A percentile compares a stretch with the other conserved stretches of the same genome.
These are phyloP conservation scores for Volvox africanus DNA, from an alignment of 139 green algal species.

Conservation along the genomic window DNA sequence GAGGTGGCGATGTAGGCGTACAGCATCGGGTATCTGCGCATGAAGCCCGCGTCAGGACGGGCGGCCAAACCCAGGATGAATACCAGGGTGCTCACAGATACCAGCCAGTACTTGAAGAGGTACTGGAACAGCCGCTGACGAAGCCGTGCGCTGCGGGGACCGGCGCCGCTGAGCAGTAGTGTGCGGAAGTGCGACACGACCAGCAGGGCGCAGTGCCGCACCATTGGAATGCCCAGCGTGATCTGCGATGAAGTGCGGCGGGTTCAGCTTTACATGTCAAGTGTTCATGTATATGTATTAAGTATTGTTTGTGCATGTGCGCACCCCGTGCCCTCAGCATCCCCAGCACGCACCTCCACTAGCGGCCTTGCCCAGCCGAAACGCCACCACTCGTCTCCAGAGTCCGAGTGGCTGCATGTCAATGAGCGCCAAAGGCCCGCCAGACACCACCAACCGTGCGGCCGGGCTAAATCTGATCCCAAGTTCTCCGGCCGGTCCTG, in stretches of 20 bases:
- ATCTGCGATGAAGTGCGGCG: not conserved
- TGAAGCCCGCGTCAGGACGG: not conserved
- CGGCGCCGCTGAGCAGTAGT: not conserved
- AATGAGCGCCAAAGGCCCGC: not conserved
- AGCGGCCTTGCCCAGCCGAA: not conserved
- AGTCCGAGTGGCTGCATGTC: not conserved
- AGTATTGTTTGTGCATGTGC: not conserved
- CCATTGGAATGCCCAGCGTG: not conserved
- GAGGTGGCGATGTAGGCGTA: conserved; percentile 19
- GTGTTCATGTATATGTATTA: not conserved
- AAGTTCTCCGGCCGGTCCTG: not conserved
- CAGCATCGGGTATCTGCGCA: conserved; percentile 1
- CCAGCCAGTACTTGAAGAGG: conserved; percentile 24
- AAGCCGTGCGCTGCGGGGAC: not conserved
- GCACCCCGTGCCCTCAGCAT: not conserved
- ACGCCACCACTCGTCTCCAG: not conserved
- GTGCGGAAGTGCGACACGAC: not conserved
- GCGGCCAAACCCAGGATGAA: not conserved
- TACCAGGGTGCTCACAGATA: not conserved
- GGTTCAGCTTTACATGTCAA: too few species aligned
- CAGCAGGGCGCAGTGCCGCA: not conserved
- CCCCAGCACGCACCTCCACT: not conserved
- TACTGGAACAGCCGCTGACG: not conserved
- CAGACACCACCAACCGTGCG: not conserved
- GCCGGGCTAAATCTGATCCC: not conserved